Conservation (phyloP, 768 basidiomycete genomes). For the Leucocoprinus leucothites region DNA sequence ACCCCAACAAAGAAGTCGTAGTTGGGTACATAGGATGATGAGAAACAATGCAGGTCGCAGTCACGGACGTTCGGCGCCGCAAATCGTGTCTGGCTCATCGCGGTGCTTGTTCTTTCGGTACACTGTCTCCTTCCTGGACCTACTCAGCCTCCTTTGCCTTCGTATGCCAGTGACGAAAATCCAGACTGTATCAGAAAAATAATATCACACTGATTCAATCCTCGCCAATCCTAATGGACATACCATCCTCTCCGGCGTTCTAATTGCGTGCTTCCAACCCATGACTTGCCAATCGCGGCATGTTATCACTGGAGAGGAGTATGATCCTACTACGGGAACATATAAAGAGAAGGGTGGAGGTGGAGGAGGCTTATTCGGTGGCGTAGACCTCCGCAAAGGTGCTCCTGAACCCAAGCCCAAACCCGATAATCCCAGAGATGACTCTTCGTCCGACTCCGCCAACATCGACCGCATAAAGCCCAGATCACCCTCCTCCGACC, state of each 20-base stretch:
- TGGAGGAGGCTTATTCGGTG: slow-evolving; percentile 74
- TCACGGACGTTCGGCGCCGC: slow-evolving; percentile 61
- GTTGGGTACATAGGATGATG: slow-evolving; percentile 46
- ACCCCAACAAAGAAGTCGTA: slow-evolving; percentile 31
- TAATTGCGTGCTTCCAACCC: slow-evolving; percentile 85
- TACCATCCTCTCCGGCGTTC: slow-evolving; percentile 84
- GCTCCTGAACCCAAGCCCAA: slow-evolving; percentile 45
- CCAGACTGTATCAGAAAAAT: no score
- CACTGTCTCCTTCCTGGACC: slow-evolving; percentile 43
- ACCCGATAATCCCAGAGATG: slow-evolving; percentile 28
- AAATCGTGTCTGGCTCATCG: slow-evolving; percentile 66
- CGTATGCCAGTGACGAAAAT: slow-evolving; percentile 43
- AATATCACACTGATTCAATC: slow-evolving; percentile 78
- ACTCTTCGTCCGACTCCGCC: slow-evolving; percentile 10
- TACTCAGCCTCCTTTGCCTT: slow-evolving; percentile 16
- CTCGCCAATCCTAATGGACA: slow-evolving; percentile 83
- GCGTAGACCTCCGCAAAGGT: slow-evolving; percentile 82
- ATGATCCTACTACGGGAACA: slow-evolving; percentile 40
- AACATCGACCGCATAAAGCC: slow-evolving; percentile 25
- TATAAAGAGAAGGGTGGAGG: slow-evolving; percentile 32
- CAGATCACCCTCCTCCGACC: slow-evolving; percentile 14
- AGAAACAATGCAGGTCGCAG: slow-evolving; percentile 51
- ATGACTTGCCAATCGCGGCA: slow-evolving; percentile 89
- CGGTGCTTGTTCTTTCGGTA: slow-evolving; percentile 54
- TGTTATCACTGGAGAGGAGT: slow-evolving; percentile 63